phyloP scores from a whole-genome alignment of 108 stramenopile species.

The Nitzschia sp. region DNA sequence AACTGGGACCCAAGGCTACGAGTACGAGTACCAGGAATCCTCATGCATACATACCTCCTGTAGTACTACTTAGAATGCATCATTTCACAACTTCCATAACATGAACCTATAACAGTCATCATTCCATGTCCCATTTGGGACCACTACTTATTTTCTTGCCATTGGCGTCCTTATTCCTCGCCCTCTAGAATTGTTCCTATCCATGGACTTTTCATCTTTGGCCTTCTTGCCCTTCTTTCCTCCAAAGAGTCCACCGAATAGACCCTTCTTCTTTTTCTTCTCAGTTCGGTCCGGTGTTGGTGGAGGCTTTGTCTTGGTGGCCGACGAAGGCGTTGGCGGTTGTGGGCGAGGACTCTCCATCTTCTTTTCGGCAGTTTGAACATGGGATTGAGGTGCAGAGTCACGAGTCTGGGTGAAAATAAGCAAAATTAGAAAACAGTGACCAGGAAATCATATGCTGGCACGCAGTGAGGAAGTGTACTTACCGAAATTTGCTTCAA shows the following conservation, averaged over 20 bases:
- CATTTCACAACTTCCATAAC: not conserved
- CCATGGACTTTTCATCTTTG: slow-evolving; percentile 37
- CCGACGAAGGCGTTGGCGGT: slow-evolving; percentile 17
- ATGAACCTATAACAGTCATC: slow-evolving; percentile 17
- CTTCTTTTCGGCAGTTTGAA: not conserved
- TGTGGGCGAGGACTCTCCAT: slow-evolving; percentile 3
- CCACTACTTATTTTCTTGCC: slow-evolving; percentile 21
- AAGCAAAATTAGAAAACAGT: not conserved
- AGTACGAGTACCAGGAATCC: too few species aligned
- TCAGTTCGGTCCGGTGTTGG: slow-evolving; percentile 24
- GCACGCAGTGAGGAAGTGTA: not conserved
- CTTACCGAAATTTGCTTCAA: slow-evolving; percentile 43
- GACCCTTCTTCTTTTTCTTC: slow-evolving; percentile 82
- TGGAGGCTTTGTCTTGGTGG: slow-evolving; percentile 13
- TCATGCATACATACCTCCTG: too few species aligned
- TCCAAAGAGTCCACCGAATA: slow-evolving; percentile 68
- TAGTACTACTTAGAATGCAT: too few species aligned
- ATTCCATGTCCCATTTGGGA: not conserved
- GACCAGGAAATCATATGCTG: not conserved
- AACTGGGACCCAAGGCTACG: too few species aligned
- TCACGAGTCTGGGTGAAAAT: slow-evolving; percentile 15
- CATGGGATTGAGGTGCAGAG: slow-evolving; percentile 6
- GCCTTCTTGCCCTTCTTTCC: slow-evolving; percentile 64
- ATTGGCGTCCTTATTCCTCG: slow-evolving; percentile 33
- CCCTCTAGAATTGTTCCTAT: slow-evolving; percentile 22